Percentiles rank a stretch among this genome's conserved stretches.
These are phyloP conservation scores for thale cress (Arabidopsis thaliana) DNA, from an alignment of 345 rosid species.

Conservation along the genomic window TAIR10.1 NC_003070.9:4539501-4540000, in stretches of 20 bases:
- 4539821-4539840: neutral
- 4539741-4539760: constrained; percentile 29
- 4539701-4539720: constrained; percentile 37
- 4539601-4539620: constrained; percentile 18
- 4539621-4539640: constrained; percentile 29
- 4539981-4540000: neutral
- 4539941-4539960: neutral
- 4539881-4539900: too few species aligned
- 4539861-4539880: too few species aligned
- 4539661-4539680: constrained; percentile 35
- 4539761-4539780: constrained; percentile 9
- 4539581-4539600: constrained; percentile 17
- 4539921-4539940: neutral
- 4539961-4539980: neutral
- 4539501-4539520: too few species aligned
- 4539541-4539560: constrained; percentile 33
- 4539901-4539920: too few species aligned
- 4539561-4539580: neutral
- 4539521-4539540: neutral
- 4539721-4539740: constrained; percentile 1
- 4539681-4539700: constrained; percentile 38
- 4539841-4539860: neutral
- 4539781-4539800: constrained; percentile 29
- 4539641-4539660: constrained; percentile 36
- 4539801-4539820: constrained; percentile 1